phyloP scores from a whole-genome alignment of 257 asterid genomes.

The Nicotiana sylvestris region DNA sequence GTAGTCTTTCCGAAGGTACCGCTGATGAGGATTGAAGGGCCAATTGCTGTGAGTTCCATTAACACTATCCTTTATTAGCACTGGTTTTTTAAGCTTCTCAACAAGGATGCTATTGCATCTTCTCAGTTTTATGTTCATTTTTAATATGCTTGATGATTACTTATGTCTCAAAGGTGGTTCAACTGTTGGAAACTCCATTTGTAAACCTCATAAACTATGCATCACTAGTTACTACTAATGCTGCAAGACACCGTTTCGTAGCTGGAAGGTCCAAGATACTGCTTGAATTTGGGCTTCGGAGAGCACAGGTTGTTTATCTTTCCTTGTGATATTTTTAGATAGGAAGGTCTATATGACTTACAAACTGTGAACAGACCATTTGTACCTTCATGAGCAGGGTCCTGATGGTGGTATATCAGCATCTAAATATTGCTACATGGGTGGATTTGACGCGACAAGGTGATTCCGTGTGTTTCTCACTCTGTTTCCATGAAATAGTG shows the following conservation, averaged over 20 bases:
- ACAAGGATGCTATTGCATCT: conserved; percentile 5
- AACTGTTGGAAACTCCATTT: conserved; percentile 92
- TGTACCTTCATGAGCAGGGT: conserved; percentile 50
- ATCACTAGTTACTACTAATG: conserved; percentile 95
- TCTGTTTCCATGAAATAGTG: neutral
- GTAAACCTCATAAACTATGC: conserved; percentile 87
- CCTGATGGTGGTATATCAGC: conserved; percentile 99
- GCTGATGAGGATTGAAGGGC: conserved; percentile 93
- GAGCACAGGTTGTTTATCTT: conserved; percentile 68
- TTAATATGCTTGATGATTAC: conserved; percentile 11
- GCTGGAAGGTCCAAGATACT: conserved; percentile 93
- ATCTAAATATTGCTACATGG: conserved; percentile 93
- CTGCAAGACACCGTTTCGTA: conserved; percentile 97
- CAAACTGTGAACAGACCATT: conserved; percentile 11
- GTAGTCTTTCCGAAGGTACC: conserved; percentile 98
- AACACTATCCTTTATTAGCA: neutral
- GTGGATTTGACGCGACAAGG: conserved; percentile 99
- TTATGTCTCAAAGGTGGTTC: conserved; percentile 71
- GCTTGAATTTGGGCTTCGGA: conserved; percentile 91
- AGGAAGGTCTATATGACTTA: neutral
- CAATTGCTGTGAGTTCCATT: conserved; percentile 76
- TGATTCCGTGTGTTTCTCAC: conserved; percentile 17
- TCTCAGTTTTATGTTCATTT: conserved; percentile 6
- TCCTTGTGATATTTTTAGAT: neutral
- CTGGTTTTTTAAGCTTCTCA: neutral